Evolutionary conservation across 2,329 filamentous ascomycete genomes (phyloP), one percentile per base, ranked within the genome.

Genomic region (Fusarium newnesense): DNA sequence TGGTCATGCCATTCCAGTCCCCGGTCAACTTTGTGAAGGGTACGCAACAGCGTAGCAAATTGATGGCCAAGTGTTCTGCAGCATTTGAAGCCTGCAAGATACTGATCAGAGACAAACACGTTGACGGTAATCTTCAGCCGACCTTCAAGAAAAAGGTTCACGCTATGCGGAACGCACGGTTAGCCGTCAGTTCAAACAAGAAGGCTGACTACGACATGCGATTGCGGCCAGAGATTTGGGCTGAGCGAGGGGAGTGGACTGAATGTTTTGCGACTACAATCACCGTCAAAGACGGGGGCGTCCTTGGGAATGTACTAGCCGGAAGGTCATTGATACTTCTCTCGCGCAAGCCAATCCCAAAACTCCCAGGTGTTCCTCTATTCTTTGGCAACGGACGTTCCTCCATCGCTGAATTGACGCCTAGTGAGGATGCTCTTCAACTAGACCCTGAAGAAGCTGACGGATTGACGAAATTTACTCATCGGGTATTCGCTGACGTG

Each of bases 51-150:
- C 80, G 85, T 12, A 93, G 87, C 64, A 98, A 97, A 81, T 87
- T 91, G 36, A 83, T 92, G 24, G 96, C 96, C 9, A 97, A 96
- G 80, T 94, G 94, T 73, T 94, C 95, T 0, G 96, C 95, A 7
- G 96, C 96, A 1, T 98, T 96, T 79, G 90, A 95, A 77, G 90
- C 93, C 57, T 98, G 95, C 77, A 80, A 94, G 4, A 80, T 90
- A 69, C 86, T 99, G 21, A 86, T 92, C 53, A 85, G 89, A 66
- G 87, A 88, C 60, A 88, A 88, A 5, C 90, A 92, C 67, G 85
- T 99, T 9, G 90, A 98, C 78, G 87, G 91, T 2, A 85, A 94
- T 78, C 85, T 98, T 5, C 88, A 94, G 62, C 94, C 96, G 0
- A 89, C 88, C 0, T 93, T 94, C 68, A 86, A 87, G 26, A 96